A percentile compares a stretch with the other conserved stretches of the same genome.
Evolutionary conservation across 805 yeast species (phyloP).

Genomic region (Barnettozyma botsteinii): DNA sequence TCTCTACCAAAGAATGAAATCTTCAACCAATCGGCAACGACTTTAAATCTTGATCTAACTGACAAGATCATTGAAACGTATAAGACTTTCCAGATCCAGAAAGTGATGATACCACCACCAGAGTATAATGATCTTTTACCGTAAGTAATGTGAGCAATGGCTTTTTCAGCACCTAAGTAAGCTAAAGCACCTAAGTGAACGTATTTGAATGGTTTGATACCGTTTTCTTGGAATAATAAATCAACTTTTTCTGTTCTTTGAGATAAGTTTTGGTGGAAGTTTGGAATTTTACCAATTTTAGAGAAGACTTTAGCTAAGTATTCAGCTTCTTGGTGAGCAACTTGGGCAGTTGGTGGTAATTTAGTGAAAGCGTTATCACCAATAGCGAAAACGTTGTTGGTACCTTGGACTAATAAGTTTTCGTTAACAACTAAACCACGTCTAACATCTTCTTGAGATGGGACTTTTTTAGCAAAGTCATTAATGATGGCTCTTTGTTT

Average conservation of each 20-base stretch:
- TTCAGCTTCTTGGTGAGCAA: conserved; percentile 90
- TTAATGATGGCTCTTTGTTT: conserved; percentile 75
- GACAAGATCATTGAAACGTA: conserved; percentile 90
- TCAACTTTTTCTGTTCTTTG: conserved; percentile 34
- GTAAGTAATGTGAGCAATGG: conserved; percentile 85
- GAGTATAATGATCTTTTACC: conserved; percentile 76
- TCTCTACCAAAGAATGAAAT: conserved; percentile 89
- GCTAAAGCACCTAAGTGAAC: conserved; percentile 91
- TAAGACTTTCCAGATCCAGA: conserved; percentile 92
- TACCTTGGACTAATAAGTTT: conserved; percentile 68
- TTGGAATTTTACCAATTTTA: conserved; percentile 56
- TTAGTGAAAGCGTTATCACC: conserved; percentile 92
- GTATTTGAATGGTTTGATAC: conserved; percentile 64
- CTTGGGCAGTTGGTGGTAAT: conserved; percentile 95
- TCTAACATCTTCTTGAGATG: conserved; percentile 77
- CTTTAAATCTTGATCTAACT: conserved; percentile 81
- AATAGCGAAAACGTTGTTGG: conserved; percentile 69
- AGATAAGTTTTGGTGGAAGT: conserved; percentile 40
- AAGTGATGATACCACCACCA: conserved; percentile 81
- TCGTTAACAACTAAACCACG: conserved; percentile 88
- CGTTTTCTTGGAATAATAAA: conserved; percentile 32
- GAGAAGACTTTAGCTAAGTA: conserved; percentile 71
- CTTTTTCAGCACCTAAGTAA: conserved; percentile 88
- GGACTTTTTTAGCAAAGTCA: conserved; percentile 60
- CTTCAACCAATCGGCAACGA: conserved; percentile 85